Evolutionary conservation across 495 filamentous ascomycete species (phyloP), one percentile per base, ranked within the genome.

Genomic region (Aspergillus olivimuriae): DNA sequence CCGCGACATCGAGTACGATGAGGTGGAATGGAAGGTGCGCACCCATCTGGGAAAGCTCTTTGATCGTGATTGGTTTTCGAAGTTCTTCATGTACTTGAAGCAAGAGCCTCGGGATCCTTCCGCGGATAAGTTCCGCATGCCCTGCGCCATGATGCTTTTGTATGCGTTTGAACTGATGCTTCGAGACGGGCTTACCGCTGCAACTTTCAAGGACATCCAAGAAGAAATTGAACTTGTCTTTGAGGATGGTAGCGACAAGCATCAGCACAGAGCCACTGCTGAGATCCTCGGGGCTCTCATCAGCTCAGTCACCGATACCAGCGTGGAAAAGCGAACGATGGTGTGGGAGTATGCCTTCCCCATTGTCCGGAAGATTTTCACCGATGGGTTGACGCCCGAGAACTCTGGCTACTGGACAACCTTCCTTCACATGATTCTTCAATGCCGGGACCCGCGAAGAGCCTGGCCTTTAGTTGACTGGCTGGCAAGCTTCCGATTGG

Each of bases 391-490:
- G 28, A 97, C 89, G 0, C 92, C 94, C 4, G 92, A 99, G 53
- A 99, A 96, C 58, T 78, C 85, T 21, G 74, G 80, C 2, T 97
- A 99, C 62, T 99, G 92, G 92, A 83, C 83, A 46, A 92, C 87
- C 0, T 94, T 90, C 61, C 73, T 99, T 20, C 91, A 95, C 53
- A 78, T 95, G 61, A 77, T 89, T 21, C 68, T 94, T 34, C 79
- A 84, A 57, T 79, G 77, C 26, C 91, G 88, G 45, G 92, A 99
- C 62, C 89, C 92, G 14, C 75, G 92, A 46, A 78, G 91, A 40
- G 79, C 80, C 3, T 88, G 83, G 76, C 94, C 94, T 40, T 69
- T 99, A 43, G 76, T 94, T 19, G 84, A 90, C 47, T 85, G 82
- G 72, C 74, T 99, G 24, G 80, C 82, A 10, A 78, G 81, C 46